Conservation (phyloP, 129 eudicot species). For the Centrapalus pauciflorus region DNA sequence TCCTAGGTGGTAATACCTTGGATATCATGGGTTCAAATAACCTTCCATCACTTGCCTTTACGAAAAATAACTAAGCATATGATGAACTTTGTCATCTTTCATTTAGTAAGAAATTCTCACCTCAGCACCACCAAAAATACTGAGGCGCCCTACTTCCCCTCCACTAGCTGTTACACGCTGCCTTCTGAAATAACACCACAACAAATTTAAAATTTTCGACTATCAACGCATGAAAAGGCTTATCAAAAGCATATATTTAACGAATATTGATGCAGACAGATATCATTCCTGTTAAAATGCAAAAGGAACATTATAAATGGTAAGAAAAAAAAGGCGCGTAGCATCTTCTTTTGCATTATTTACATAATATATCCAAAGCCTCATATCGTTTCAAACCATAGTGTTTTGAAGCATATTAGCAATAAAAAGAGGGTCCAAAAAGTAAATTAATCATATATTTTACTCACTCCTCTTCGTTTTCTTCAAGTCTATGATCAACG, state of each 20-base stretch:
- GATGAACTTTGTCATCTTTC: background rate
- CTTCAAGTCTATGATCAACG: slow-evolving; percentile 95
- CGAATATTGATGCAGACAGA: too few relatives aligned
- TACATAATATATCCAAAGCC: background rate
- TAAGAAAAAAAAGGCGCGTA: too few relatives aligned
- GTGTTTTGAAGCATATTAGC: background rate
- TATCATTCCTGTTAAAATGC: background rate
- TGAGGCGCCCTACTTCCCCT: slow-evolving; percentile 93
- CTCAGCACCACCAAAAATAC: slow-evolving; percentile 75
- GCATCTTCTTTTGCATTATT: too few relatives aligned
- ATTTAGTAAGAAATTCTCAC: slow-evolving; percentile 22
- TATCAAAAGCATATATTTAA: too few relatives aligned
- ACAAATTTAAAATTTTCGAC: slow-evolving; percentile 4
- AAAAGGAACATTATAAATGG: background rate
- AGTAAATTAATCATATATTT: background rate
- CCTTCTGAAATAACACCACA: slow-evolving; percentile 48
- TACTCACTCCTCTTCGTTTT: slow-evolving; percentile 82
- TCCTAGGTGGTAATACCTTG: too few relatives aligned
- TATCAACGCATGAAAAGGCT: background rate
- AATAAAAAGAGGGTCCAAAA: background rate
- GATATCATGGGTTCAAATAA: background rate
- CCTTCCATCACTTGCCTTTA: background rate
- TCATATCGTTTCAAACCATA: background rate
- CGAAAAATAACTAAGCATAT: background rate
- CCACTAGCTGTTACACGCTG: slow-evolving; percentile 90